Evolutionary conservation across 805 yeast species (phyloP).

Genomic region (Hanseniaspora lindneri): DNA sequence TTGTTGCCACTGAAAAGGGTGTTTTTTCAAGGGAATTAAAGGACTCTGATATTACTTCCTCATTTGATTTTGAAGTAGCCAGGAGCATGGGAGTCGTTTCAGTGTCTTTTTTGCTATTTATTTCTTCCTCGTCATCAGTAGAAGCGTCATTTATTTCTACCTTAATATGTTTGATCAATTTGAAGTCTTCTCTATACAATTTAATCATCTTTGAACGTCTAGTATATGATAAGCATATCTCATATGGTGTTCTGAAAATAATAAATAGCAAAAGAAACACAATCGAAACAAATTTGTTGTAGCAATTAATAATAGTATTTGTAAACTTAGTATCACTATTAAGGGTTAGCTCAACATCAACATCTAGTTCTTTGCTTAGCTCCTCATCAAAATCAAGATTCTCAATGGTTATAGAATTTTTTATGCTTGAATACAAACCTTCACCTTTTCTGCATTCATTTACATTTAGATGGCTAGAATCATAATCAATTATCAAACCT

Average conservation of each 20-base stretch:
- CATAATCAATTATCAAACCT: slow-evolving; percentile 32
- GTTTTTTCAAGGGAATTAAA: slow-evolving; percentile 4
- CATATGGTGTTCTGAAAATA: slow-evolving; percentile 6
- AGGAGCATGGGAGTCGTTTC: slow-evolving; percentile 1
- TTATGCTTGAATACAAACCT: no score
- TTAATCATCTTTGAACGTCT: slow-evolving; percentile 8
- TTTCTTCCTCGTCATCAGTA: neutral
- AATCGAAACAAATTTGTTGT: neutral
- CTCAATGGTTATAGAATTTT: neutral
- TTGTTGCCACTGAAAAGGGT: slow-evolving; percentile 9
- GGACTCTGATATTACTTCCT: slow-evolving; percentile 7
- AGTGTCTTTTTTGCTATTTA: neutral
- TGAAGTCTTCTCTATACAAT: slow-evolving; percentile 6
- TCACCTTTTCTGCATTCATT: neutral
- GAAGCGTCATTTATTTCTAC: neutral
- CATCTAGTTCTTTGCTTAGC: slow-evolving; percentile 4
- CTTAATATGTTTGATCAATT: slow-evolving; percentile 8
- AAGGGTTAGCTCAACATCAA: neutral
- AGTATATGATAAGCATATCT: slow-evolving; percentile 1
- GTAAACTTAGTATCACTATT: neutral
- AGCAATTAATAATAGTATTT: neutral
- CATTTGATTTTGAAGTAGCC: slow-evolving; percentile 4
- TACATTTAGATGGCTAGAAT: slow-evolving; percentile 8
- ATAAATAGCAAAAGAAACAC: neutral
- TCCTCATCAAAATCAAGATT: neutral